Conservation (phyloP, 768 basidiomycete species). For the Sarcomyxa edulis region DNA sequence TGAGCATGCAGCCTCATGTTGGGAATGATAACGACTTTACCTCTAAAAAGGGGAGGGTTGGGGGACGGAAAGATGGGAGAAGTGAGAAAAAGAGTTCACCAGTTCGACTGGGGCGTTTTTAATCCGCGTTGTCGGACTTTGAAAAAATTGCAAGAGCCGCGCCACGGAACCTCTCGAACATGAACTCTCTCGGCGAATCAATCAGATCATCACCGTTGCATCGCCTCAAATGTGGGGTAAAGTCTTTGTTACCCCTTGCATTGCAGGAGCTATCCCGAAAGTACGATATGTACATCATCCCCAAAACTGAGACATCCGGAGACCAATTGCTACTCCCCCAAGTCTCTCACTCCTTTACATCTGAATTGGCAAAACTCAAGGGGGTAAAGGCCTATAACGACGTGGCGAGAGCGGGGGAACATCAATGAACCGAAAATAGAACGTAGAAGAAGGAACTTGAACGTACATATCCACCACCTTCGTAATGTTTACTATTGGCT, state of each 20-base stretch:
- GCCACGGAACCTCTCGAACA: no score
- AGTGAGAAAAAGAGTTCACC: constrained; percentile 27
- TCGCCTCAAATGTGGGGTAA: no score
- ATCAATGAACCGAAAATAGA: constrained; percentile 14
- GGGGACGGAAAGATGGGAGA: constrained; percentile 27
- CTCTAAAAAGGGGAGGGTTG: constrained; percentile 34
- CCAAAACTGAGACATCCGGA: no score
- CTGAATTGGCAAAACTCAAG: constrained; percentile 39
- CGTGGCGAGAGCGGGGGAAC: constrained; percentile 5
- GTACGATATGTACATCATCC: no score
- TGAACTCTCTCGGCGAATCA: no score
- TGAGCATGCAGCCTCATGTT: background rate
- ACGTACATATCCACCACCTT: constrained; percentile 86
- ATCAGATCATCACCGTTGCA: no score
- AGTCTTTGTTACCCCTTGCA: no score
- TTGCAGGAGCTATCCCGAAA: no score
- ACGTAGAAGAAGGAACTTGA: constrained; percentile 12
- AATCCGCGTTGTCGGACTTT: constrained; percentile 31
- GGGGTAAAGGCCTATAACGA: constrained; percentile 38
- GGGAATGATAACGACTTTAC: constrained; percentile 14
- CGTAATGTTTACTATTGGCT: constrained; percentile 94
- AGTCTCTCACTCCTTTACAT: constrained; percentile 27
- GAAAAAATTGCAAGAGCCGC: constrained; percentile 32
- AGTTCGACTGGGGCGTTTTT: constrained; percentile 23
- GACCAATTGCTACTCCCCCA: no score